A percentile compares a stretch with the other conserved stretches of the same genome.
Evolutionary conservation across 2,329 filamentous ascomycete genomes (phyloP).

Genomic region (Fusarium armeniacum): DNA sequence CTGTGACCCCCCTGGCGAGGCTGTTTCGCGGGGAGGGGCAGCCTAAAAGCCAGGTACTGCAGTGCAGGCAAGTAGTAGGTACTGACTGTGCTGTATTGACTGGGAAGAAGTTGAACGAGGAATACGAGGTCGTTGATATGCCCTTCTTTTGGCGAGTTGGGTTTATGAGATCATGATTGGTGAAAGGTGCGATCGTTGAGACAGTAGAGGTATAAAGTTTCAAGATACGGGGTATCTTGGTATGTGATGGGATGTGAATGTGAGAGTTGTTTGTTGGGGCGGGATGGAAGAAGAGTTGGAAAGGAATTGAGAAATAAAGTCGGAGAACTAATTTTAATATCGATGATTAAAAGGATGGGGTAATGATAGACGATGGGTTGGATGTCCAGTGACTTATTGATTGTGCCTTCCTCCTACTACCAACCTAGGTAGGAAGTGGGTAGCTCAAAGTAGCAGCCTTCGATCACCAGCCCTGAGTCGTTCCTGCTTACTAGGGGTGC

Average conservation of each 20-base stretch:
- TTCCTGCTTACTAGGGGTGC: constrained; percentile 3
- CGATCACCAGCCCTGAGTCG: constrained; percentile 16
- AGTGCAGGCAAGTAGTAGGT: background rate
- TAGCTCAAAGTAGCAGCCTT: constrained; percentile 29
- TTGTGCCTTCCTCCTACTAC: constrained; percentile 12
- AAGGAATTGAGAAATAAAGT: constrained; percentile 1
- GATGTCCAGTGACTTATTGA: constrained; percentile 1
- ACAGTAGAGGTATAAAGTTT: constrained; percentile 2
- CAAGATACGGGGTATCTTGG: constrained; percentile 21
- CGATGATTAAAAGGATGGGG: constrained; percentile 12
- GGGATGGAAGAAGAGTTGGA: constrained; percentile 10
- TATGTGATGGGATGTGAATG: constrained; percentile 9
- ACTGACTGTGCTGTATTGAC: constrained; percentile 1
- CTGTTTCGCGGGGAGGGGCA: constrained; percentile 44
- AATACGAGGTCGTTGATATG: constrained; percentile 22
- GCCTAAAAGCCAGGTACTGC: constrained; percentile 1
- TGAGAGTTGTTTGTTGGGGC: background rate
- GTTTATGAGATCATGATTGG: constrained; percentile 40
- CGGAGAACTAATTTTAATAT: constrained; percentile 21
- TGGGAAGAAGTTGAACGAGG: background rate
- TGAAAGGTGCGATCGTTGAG: constrained; percentile 6
- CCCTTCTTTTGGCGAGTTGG: constrained; percentile 24
- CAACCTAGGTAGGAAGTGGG: constrained; percentile 24
- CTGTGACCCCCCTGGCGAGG: constrained; percentile 34
- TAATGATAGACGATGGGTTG: constrained; percentile 1